Evolutionary conservation across 768 basidiomycete genomes (phyloP).

Genomic region (Cubamyces sp.): DNA sequence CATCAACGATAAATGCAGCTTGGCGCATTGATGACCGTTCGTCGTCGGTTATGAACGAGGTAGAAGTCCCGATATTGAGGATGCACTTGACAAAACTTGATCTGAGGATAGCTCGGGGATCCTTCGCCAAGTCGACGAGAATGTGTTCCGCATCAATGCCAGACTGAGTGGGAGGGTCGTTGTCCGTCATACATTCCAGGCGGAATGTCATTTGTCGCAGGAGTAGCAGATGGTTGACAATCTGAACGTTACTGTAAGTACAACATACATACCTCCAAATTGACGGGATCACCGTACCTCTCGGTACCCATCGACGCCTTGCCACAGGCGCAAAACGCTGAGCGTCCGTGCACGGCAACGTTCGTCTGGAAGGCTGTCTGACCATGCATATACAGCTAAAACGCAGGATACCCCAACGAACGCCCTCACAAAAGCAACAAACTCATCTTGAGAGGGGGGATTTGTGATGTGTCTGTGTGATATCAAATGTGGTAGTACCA

Average conservation of each 20-base stretch:
- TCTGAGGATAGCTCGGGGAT: slow-evolving; percentile 62
- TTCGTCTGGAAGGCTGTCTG: slow-evolving; percentile 73
- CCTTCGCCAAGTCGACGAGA: slow-evolving; percentile 59
- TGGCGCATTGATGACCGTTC: slow-evolving; percentile 63
- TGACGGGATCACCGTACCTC: slow-evolving; percentile 50
- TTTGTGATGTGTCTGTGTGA: slow-evolving; percentile 37
- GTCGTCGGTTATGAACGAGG: slow-evolving; percentile 63
- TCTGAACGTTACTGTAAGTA: slow-evolving; percentile 43
- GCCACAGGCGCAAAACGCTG: slow-evolving; percentile 67
- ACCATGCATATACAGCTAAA: slow-evolving; percentile 77
- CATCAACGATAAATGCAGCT: slow-evolving; percentile 68
- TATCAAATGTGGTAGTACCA: slow-evolving; percentile 41
- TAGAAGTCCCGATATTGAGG: slow-evolving; percentile 58
- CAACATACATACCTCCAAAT: background rate
- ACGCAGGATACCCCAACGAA: slow-evolving; percentile 70
- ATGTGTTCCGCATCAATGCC: slow-evolving; percentile 73
- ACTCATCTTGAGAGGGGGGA: slow-evolving; percentile 53
- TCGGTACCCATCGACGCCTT: slow-evolving; percentile 68
- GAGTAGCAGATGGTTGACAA: slow-evolving; percentile 73
- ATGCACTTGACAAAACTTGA: slow-evolving; percentile 63
- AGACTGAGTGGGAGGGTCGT: slow-evolving; percentile 60
- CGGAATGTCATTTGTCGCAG: slow-evolving; percentile 74
- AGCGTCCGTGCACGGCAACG: slow-evolving; percentile 66
- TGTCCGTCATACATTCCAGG: slow-evolving; percentile 71
- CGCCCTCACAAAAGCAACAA: slow-evolving; percentile 66